Conservation (phyloP, 2,329 filamentous ascomycete genomes). For the Arthroderma uncinatum region DNA sequence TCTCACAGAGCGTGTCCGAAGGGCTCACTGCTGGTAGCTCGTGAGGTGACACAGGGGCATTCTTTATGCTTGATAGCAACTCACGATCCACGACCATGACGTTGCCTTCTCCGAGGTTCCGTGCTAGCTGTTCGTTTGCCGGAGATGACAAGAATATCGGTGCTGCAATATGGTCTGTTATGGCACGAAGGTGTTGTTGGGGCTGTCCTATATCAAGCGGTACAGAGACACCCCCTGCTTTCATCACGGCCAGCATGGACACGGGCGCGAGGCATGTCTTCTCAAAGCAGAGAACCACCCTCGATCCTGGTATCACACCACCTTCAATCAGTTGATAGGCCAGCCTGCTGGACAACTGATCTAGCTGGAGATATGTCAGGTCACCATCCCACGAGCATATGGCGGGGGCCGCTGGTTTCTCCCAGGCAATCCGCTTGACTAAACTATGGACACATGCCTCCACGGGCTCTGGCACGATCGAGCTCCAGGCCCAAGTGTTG, state of each 20-base stretch:
- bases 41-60: not conserved
- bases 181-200: slow-evolving; percentile 24
- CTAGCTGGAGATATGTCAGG: slow-evolving; percentile 28
- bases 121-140: slow-evolving; percentile 10
- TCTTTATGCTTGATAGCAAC: slow-evolving; percentile 11
- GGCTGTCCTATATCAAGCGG: slow-evolving; percentile 21
- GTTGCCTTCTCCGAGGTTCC: slow-evolving; percentile 1
- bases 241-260: slow-evolving; percentile 18
- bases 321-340: slow-evolving; percentile 24
- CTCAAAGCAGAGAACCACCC: slow-evolving; percentile 33
- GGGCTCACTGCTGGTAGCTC: slow-evolving; percentile 8
- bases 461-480: slow-evolving; percentile 14
- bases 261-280: slow-evolving; percentile 27
- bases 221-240: slow-evolving; percentile 21
- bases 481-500: slow-evolving; percentile 19
- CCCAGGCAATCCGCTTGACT: slow-evolving; percentile 10
- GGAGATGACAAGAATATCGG: slow-evolving; percentile 15
- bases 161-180: slow-evolving; percentile 14
- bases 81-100: slow-evolving; percentile 9
- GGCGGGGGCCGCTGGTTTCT: slow-evolving; percentile 14
- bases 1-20: slow-evolving; percentile 40
- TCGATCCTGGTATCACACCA: slow-evolving; percentile 30
- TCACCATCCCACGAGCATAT: slow-evolving; percentile 22
- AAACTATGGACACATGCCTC: slow-evolving; percentile 16
- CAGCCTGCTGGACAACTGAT: slow-evolving; percentile 28